Percentiles rank a stretch among this genome's conserved stretches.
These are phyloP conservation scores for Marasmius oreades DNA, from an alignment of 1,284 basidiomycete genomes.

Conservation along the genomic window DNA sequence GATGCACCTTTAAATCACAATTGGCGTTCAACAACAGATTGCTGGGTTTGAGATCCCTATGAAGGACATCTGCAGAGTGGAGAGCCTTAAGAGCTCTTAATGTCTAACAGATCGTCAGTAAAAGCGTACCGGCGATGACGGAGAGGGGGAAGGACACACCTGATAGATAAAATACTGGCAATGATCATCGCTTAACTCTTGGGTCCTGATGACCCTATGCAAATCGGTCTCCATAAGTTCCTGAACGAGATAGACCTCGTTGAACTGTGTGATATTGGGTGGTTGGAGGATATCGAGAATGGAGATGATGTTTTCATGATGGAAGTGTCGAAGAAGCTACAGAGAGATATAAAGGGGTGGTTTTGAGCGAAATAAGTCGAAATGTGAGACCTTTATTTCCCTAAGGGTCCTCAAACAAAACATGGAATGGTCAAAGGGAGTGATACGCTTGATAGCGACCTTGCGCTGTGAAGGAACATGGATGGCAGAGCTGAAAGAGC, in stretches of 20 bases:
- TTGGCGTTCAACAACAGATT: constrained; percentile 92
- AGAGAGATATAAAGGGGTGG: constrained; percentile 84
- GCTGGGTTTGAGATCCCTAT: constrained; percentile 89
- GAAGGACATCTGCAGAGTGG: constrained; percentile 87
- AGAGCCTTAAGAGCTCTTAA: constrained; percentile 89
- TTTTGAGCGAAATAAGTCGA: constrained; percentile 74
- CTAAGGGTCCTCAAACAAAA: constrained; percentile 76
- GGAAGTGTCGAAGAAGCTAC: constrained; percentile 79
- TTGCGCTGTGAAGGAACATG: constrained; percentile 53
- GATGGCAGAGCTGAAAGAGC: constrained; percentile 58
- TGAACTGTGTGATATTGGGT: constrained; percentile 62
- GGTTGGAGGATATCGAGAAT: constrained; percentile 78
- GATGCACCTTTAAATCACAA: constrained; percentile 85
- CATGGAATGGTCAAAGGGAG: constrained; percentile 82
- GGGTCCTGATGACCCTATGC: constrained; percentile 84
- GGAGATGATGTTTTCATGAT: constrained; percentile 80
- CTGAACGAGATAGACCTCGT: constrained; percentile 72
- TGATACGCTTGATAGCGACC: constrained; percentile 82
- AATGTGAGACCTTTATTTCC: constrained; percentile 64
- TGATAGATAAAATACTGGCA: constrained; percentile 96
- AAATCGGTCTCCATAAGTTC: constrained; percentile 92
- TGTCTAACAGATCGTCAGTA: constrained; percentile 45
- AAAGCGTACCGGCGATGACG: constrained; percentile 9
- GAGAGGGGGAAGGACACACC: constrained; percentile 37
- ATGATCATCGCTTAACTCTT: constrained; percentile 85